Evolutionary conservation across 2,329 filamentous ascomycete species (phyloP), one percentile per base, ranked within the genome.

Genomic region (Elsinoe arachidis): DNA sequence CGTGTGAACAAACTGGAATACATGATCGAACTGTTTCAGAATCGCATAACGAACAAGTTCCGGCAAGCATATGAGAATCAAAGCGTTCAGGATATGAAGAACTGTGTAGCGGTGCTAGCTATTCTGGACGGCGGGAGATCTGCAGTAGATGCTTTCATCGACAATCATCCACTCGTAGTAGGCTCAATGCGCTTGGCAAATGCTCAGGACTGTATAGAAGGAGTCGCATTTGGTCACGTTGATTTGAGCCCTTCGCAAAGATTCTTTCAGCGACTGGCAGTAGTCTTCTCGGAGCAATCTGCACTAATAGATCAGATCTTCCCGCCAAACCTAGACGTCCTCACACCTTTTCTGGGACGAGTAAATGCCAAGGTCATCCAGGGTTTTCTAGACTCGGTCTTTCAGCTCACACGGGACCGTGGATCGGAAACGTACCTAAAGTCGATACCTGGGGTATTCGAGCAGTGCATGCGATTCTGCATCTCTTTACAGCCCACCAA

Each of bases 61-160:
- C 88, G 95, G 71, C 87, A 93, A 62, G 93, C 90, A 3, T 95
- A 95, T 63, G 89, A 93, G 69, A 85, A 84, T 43, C 88, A 87
- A 74, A 92, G 99, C 69, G 84, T 95, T 56, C 87, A 95, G 62
- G 80, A 85, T 56, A 96, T 97, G 92, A 84, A 81, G 63, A 83
- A 87, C 66, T 97, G 96, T 71, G 91, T 91, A 1, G 84, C 90
- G 64, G 90, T 99, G 14, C 74, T 99, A 58, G 84, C 88, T 58
- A 80, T 81, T 1, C 77, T 99, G 44, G 95, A 95, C 68, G 90
- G 88, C 23, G 90, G 90, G 14, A 78, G 80, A 39, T 85, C 86
- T 12, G 89, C 83, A 9, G 78, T 95, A 49, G 90, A 97, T 55
- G 77, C 90, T 1, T 97, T 96, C 68, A 68, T 72, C n/a, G 86